phyloP scores from a whole-genome alignment of 116 monocot genomes.

The Thalassia testudinum region DNA sequence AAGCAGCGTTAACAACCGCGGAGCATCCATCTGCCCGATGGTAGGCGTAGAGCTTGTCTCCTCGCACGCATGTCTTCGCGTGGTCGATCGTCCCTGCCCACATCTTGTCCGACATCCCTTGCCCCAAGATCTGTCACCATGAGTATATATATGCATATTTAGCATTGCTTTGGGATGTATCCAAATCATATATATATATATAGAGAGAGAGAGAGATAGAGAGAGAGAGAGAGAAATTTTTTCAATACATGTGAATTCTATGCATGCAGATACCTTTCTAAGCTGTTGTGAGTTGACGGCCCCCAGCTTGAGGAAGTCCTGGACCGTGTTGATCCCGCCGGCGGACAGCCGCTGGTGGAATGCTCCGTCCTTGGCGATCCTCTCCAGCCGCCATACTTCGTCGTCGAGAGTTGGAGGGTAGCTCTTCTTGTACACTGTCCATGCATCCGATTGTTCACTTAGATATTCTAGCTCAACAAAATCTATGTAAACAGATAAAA shows the following conservation, averaged over 20 bases:
- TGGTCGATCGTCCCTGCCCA: slow-evolving; percentile 71
- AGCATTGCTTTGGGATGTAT: no score
- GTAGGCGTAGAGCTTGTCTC: slow-evolving; percentile 45
- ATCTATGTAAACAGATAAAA: neutral
- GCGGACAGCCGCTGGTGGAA: slow-evolving; percentile 45
- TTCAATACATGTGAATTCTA: neutral
- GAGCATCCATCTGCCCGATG: slow-evolving; percentile 17
- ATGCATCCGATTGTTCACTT: neutral
- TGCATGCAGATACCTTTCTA: neutral
- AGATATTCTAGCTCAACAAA: neutral
- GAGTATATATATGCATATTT: neutral
- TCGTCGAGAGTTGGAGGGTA: slow-evolving; percentile 49
- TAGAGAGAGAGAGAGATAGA: no score
- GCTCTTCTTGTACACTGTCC: slow-evolving; percentile 55
- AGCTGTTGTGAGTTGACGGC: neutral
- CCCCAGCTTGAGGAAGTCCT: slow-evolving; percentile 36
- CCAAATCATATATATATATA: no score
- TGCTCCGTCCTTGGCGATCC: slow-evolving; percentile 52
- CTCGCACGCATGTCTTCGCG: slow-evolving; percentile 54
- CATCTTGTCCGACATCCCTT: slow-evolving; percentile 67
- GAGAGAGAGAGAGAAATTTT: no score
- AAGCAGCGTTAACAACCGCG: slow-evolving; percentile 51
- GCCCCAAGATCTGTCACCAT: slow-evolving; percentile 44
- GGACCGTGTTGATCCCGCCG: slow-evolving; percentile 23
- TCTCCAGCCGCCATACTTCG: slow-evolving; percentile 71